phyloP scores from a whole-genome alignment of 2,329 filamentous ascomycete genomes.

The Didymella glomerata region DNA sequence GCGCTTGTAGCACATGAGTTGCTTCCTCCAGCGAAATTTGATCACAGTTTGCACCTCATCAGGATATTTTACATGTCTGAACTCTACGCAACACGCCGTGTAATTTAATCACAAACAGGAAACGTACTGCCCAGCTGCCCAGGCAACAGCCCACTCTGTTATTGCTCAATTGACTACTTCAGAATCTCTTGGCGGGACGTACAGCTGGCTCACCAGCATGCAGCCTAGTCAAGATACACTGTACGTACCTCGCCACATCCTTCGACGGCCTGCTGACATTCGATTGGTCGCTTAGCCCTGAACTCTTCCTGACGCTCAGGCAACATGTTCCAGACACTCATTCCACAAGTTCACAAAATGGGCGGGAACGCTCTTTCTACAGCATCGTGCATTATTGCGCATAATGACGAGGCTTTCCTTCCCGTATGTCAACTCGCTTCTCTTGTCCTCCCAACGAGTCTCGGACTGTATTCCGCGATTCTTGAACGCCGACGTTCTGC shows the following conservation, averaged over 20 bases:
- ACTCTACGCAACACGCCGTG: background rate
- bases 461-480: conserved; percentile 11
- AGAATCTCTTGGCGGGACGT: conserved; percentile 6
- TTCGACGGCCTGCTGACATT: conserved; percentile 16
- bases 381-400: background rate
- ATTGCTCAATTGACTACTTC: background rate
- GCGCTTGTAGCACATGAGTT: background rate
- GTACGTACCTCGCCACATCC: conserved; percentile 23
- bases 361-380: background rate
- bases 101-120: background rate
- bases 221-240: conserved; percentile 5
- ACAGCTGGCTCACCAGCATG: conserved; percentile 9
- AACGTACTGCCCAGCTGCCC: background rate
- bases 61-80: background rate
- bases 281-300: conserved; percentile 16
- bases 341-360: background rate
- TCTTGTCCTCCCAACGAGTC: conserved; percentile 2
- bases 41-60: background rate
- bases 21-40: background rate
- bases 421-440: background rate
- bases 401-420: background rate
- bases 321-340: conserved; percentile 5
- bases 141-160: background rate
- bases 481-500: conserved; percentile 8
- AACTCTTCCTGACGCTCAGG: conserved; percentile 11